Percentiles rank a stretch among this genome's conserved stretches.
Conservation (phyloP, 108 stramenopile genomes). For the Seminavis robusta region DNA sequence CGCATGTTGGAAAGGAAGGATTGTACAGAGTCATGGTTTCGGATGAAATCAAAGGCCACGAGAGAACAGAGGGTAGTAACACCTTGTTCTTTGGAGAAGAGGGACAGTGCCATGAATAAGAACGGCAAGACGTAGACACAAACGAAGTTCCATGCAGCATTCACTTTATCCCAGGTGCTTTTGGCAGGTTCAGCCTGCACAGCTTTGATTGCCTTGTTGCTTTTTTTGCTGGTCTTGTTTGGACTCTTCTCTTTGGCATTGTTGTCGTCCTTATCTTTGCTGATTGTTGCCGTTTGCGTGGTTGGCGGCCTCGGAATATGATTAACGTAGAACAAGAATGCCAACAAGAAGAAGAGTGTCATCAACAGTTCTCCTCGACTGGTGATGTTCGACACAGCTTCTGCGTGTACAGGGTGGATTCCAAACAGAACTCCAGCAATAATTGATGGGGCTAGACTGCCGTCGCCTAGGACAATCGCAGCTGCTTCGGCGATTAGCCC, state of each 20-base stretch:
- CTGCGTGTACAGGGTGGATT: slow-evolving; percentile 54
- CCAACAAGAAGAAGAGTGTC: slow-evolving; percentile 38
- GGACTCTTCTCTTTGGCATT: neutral
- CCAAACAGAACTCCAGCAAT: slow-evolving; percentile 40
- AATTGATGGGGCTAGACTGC: slow-evolving; percentile 2
- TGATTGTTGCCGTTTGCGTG: no score
- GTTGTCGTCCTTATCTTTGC: no score
- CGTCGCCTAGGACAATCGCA: slow-evolving; percentile 11
- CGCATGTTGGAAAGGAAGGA: slow-evolving; percentile 5
- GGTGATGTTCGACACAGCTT: slow-evolving; percentile 57
- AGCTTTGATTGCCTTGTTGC: no score
- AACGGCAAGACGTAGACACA: slow-evolving; percentile 45
- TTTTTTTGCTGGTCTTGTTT: no score
- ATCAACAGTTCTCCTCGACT: slow-evolving; percentile 58
- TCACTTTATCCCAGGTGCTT: no score
- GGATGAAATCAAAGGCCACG: slow-evolving; percentile 41
- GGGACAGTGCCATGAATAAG: slow-evolving; percentile 39
- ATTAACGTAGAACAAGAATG: slow-evolving; percentile 38
- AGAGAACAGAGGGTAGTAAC: slow-evolving; percentile 43
- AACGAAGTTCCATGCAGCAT: no score
- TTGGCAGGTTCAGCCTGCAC: no score
- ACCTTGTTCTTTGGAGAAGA: slow-evolving; percentile 59
- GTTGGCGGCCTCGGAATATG: neutral
- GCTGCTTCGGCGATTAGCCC: slow-evolving; percentile 37
- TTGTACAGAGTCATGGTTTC: slow-evolving; percentile 31